These are phyloP conservation scores for Cladosporium sp. DNA, from an alignment of 2,329 filamentous ascomycete genomes.

Conservation along the genomic window DNA sequence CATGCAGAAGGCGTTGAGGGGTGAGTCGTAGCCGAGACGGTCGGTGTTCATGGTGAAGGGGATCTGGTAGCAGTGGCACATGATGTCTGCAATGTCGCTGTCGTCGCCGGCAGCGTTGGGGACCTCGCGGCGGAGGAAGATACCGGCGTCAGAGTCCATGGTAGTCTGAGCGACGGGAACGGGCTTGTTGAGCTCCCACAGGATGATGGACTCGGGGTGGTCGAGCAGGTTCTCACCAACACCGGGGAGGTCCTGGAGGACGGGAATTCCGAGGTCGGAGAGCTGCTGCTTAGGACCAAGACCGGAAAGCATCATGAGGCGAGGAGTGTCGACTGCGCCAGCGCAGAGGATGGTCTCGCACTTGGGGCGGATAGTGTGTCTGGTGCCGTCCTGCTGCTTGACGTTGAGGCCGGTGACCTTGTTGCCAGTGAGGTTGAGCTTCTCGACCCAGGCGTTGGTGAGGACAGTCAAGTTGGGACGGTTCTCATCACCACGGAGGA, in stretches of 20 bases:
- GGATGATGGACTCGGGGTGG: slow-evolving; percentile 66
- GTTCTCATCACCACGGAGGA: slow-evolving; percentile 78
- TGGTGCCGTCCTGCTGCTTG: slow-evolving; percentile 61
- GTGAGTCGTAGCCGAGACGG: slow-evolving; percentile 70
- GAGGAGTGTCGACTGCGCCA: slow-evolving; percentile 78
- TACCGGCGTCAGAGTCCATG: slow-evolving; percentile 86
- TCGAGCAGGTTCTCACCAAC: slow-evolving; percentile 66
- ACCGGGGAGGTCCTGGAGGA: slow-evolving; percentile 61
- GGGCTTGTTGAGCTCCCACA: slow-evolving; percentile 78
- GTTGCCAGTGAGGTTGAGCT: slow-evolving; percentile 70
- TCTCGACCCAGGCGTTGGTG: slow-evolving; percentile 85
- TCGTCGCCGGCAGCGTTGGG: slow-evolving; percentile 69
- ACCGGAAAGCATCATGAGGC: slow-evolving; percentile 58
- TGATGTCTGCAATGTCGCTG: slow-evolving; percentile 77
- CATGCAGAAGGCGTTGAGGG: slow-evolving; percentile 84
- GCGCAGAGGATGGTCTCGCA: slow-evolving; percentile 78
- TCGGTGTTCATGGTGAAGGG: slow-evolving; percentile 85
- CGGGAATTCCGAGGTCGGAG: slow-evolving; percentile 49
- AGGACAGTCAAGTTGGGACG: slow-evolving; percentile 81
- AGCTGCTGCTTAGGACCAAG: slow-evolving; percentile 52
- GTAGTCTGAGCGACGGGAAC: slow-evolving; percentile 79
- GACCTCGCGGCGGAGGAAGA: slow-evolving; percentile 79
- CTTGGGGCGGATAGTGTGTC: slow-evolving; percentile 59
- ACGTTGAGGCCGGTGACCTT: slow-evolving; percentile 73
- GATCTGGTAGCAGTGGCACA: slow-evolving; percentile 98